A percentile compares a stretch with the other conserved stretches of the same genome.
Evolutionary conservation across 1,284 basidiomycete species (phyloP).

Genomic region (Ustilago cynodontis): DNA sequence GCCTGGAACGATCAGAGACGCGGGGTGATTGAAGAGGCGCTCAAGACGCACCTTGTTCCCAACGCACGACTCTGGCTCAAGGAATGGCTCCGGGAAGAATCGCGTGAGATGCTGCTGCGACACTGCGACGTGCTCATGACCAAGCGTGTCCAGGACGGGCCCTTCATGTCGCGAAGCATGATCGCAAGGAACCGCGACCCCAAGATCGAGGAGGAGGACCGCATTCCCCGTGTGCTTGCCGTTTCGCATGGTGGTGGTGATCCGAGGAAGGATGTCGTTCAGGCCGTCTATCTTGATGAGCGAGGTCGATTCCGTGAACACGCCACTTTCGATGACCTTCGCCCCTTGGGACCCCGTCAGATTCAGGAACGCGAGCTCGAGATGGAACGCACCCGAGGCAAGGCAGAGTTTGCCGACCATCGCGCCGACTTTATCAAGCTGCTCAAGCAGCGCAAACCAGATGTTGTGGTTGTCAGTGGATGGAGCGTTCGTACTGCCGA

Average conservation of each 20-base stretch:
- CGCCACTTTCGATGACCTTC: slow-evolving; percentile 81
- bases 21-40: slow-evolving; percentile 81
- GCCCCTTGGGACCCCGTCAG: slow-evolving; percentile 69
- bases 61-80: slow-evolving; percentile 86
- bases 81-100: slow-evolving; percentile 89
- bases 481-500: slow-evolving; percentile 78
- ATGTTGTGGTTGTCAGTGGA: slow-evolving; percentile 90
- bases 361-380: slow-evolving; percentile 71
- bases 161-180: slow-evolving; percentile 75
- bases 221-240: slow-evolving; percentile 86
- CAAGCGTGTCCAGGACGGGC: slow-evolving; percentile 74
- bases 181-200: slow-evolving; percentile 55
- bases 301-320: slow-evolving; percentile 89
- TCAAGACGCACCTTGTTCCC: slow-evolving; percentile 85
- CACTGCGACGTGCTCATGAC: slow-evolving; percentile 58
- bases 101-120: slow-evolving; percentile 77
- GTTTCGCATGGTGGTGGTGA: slow-evolving; percentile 96
- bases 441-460: slow-evolving; percentile 83
- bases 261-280: slow-evolving; percentile 88
- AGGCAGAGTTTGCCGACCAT: slow-evolving; percentile 72
- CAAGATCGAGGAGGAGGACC: slow-evolving; percentile 75
- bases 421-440: slow-evolving; percentile 81
- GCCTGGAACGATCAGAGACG: slow-evolving; percentile 93
- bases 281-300: slow-evolving; percentile 86
- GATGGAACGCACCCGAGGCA: slow-evolving; percentile 73